Evolutionary conservation across 1,284 basidiomycete species (phyloP).

Genomic region (Afroboletus lepidellus): DNA sequence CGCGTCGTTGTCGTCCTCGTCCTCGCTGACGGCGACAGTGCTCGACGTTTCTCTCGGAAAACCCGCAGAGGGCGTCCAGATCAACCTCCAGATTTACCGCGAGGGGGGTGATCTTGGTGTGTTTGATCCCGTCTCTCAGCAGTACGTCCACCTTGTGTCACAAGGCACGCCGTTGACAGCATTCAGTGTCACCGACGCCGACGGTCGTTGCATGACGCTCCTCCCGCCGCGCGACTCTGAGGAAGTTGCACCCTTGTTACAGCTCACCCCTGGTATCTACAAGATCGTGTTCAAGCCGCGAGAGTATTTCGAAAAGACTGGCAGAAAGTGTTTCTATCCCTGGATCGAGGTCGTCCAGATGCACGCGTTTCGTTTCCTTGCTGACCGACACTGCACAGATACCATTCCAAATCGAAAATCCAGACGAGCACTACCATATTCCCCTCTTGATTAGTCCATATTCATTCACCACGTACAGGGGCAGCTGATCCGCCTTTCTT

Average conservation of each 20-base stretch:
- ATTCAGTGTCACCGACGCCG: slow-evolving; percentile 69
- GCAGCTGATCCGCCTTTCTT: slow-evolving; percentile 49
- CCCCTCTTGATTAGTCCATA: slow-evolving; percentile 90
- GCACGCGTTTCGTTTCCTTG: neutral
- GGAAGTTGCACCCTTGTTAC: slow-evolving; percentile 43
- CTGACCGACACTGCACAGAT: slow-evolving; percentile 49
- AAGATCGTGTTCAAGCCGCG: slow-evolving; percentile 85
- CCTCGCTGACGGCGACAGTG: slow-evolving; percentile 45
- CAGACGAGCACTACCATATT: slow-evolving; percentile 85
- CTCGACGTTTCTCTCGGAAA: slow-evolving; percentile 83
- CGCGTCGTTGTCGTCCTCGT: slow-evolving; percentile 1
- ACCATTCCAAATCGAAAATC: slow-evolving; percentile 67
- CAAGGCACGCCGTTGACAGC: neutral
- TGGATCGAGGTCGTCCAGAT: slow-evolving; percentile 71
- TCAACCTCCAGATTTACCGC: slow-evolving; percentile 54
- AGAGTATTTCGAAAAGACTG: slow-evolving; percentile 71
- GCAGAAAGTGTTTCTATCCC: slow-evolving; percentile 79
- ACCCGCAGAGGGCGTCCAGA: slow-evolving; percentile 68
- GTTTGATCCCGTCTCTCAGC: slow-evolving; percentile 56
- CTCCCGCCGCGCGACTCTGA: slow-evolving; percentile 49
- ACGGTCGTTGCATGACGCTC: slow-evolving; percentile 79
- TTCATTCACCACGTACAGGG: slow-evolving; percentile 90
- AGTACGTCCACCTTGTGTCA: slow-evolving; percentile 41
- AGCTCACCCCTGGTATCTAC: slow-evolving; percentile 62
- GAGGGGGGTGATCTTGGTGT: slow-evolving; percentile 34